These are phyloP conservation scores for Tetrahymena malaccensis DNA, from an alignment of 73 alveolate species.

Conservation along the genomic window DNA sequence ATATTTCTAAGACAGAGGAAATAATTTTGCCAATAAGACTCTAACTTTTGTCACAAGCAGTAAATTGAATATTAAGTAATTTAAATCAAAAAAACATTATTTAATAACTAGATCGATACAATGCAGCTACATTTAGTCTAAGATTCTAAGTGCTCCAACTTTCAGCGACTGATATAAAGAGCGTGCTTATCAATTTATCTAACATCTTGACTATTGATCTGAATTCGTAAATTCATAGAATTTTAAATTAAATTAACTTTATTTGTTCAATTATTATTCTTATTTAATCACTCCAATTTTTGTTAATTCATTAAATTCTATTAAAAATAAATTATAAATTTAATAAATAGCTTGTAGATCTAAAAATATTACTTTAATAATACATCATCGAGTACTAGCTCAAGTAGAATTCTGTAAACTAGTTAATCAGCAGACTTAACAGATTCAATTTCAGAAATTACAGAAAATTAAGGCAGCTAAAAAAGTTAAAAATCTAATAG, in stretches of 20 bases:
- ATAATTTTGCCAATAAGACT: not conserved
- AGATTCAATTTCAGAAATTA: not conserved
- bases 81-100: not conserved
- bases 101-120: not conserved
- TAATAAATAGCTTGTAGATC: not conserved
- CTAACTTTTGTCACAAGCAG: not conserved
- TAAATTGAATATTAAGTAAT: not conserved
- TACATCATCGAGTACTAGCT: not conserved
- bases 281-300: too few relatives aligned
- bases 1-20: slow-evolving; percentile 14
- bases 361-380: not conserved
- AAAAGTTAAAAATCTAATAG: not conserved
- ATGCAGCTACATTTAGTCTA: not conserved
- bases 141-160: not conserved
- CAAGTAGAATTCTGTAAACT: not conserved
- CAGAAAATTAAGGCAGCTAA: too few relatives aligned
- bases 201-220: not conserved
- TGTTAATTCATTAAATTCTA: too few relatives aligned
- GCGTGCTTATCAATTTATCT: not conserved
- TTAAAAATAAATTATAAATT: too few relatives aligned
- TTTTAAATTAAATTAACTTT: too few relatives aligned
- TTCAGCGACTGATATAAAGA: not conserved
- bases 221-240: not conserved
- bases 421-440: not conserved
- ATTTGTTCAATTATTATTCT: too few relatives aligned